Base-by-base conservation (phyloP, 495 filamentous ascomycete genomes). In the Pyronema domesticum region DNA sequence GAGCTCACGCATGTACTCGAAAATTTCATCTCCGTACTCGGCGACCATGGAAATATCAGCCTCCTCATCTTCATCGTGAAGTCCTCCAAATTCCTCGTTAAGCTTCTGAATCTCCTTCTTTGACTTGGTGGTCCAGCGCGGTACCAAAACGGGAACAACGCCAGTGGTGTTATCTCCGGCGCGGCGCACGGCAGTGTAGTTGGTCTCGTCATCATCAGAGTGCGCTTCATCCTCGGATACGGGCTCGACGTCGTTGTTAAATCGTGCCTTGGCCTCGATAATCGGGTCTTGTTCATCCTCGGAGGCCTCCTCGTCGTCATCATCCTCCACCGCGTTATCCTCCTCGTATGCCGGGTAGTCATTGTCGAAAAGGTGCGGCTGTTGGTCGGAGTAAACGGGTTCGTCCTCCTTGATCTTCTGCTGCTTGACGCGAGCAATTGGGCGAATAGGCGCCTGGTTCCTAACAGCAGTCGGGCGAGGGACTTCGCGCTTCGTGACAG, bases 21-120 rank as follows among this genome's bases (percentile, higher is more conserved):
- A 96, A 57, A 99, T 99, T 65, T 99, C 91, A 4, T 91, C 83
- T 46, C 81, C 80, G 63, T 99, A 99, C 64, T 96, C 89, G 13
- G 88, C 83, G 35, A 99, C 91, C 93, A 99, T 95, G 64, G 83
- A 94, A n/a, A 88, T 84, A 65, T 99, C 91, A 73, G 80, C 93
- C 18, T 74, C 72, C 63, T 95, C 91, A 57, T 96, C 91, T 51
- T 93, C 82, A 46, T 66, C 63, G 54, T 82, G 56, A 19, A 55
- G 47, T 11, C 50, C 48, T 10, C 30, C 36, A 36, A 65, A 63
- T 40, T 63, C 47, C 9, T 57, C 46, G 19, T 63, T 44, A 23
- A 62, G 47, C 37, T 53, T 37, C 36, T 54, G 48, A 13, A 66
- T 45, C 53, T 66, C 59, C 39, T 58, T 63, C 40, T 59, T 58